A percentile compares a stretch with the other conserved stretches of the same genome.
phyloP scores from a whole-genome alignment of 1,284 basidiomycete genomes.

The Trichosporon ovoides region DNA sequence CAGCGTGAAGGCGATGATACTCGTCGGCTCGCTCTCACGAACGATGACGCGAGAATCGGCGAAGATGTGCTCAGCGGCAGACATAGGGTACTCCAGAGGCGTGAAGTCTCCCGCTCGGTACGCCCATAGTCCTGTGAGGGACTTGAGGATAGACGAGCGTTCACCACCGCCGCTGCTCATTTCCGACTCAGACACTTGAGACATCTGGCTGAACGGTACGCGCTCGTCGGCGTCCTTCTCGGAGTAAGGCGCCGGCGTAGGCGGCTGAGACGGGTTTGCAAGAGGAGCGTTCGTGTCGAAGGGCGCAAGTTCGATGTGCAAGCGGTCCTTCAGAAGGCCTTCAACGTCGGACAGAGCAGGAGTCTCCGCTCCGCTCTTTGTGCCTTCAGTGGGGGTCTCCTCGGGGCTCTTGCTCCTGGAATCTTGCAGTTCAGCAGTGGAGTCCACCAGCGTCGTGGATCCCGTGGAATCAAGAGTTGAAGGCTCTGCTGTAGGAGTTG shows the following conservation, averaged over 20 bases:
- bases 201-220: slow-evolving; percentile 29
- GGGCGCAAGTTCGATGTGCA: slow-evolving; percentile 46
- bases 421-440: not conserved
- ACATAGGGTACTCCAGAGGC: slow-evolving; percentile 56
- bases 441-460: not conserved
- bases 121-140: slow-evolving; percentile 77
- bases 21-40: slow-evolving; percentile 94
- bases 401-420: not conserved
- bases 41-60: slow-evolving; percentile 92
- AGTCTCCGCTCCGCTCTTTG: not conserved
- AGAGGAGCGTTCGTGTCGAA: slow-evolving; percentile 49
- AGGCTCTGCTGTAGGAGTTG: not conserved
- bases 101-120: slow-evolving; percentile 54
- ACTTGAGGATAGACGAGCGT: slow-evolving; percentile 74
- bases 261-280: slow-evolving; percentile 37
- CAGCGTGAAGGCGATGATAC: slow-evolving; percentile 91
- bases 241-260: slow-evolving; percentile 12
- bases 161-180: slow-evolving; percentile 55
- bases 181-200: slow-evolving; percentile 50
- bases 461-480: not conserved
- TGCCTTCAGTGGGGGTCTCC: not conserved
- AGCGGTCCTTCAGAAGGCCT: slow-evolving; percentile 26
- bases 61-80: slow-evolving; percentile 75
- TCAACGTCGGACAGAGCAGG: not conserved
- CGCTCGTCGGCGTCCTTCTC: slow-evolving; percentile 31